Percentiles rank a stretch among this genome's conserved stretches.
Conservation (phyloP, 257 asterid genomes). For the Solanum corneliomulleri region DNA sequence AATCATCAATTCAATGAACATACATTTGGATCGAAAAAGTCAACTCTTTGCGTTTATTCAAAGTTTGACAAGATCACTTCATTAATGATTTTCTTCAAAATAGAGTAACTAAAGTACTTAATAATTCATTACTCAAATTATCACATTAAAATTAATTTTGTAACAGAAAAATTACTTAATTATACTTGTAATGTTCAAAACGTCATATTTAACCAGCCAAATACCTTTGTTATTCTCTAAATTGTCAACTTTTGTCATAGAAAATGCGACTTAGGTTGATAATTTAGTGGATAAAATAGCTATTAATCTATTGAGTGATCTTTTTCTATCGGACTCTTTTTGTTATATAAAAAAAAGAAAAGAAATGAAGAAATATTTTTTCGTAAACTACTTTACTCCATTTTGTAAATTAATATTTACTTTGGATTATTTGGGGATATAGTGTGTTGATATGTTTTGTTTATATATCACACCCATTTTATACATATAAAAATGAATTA, state of each 20-base stretch:
- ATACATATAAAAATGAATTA: not conserved
- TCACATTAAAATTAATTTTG: no score
- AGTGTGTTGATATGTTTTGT: not conserved
- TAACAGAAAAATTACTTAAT: not conserved
- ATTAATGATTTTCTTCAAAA: not conserved
- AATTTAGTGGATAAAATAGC: not conserved
- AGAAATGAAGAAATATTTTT: no score
- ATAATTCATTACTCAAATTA: no score
- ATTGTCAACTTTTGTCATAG: not conserved
- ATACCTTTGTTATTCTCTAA: not conserved
- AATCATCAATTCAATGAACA: not conserved
- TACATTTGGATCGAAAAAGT: not conserved
- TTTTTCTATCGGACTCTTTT: not conserved
- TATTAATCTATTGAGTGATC: not conserved
- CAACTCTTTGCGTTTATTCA: not conserved
- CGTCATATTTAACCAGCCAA: not conserved
- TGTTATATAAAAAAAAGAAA: not conserved
- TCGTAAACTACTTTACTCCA: no score
- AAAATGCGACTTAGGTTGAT: not conserved
- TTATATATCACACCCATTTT: not conserved
- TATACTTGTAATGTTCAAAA: no score
- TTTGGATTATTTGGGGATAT: not conserved
- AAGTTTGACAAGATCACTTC: not conserved
- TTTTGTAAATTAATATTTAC: not conserved
- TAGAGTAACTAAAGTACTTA: not conserved